Evolutionary conservation across 208 protist species (phyloP).

Genomic region (Zelonia costaricensis): DNA sequence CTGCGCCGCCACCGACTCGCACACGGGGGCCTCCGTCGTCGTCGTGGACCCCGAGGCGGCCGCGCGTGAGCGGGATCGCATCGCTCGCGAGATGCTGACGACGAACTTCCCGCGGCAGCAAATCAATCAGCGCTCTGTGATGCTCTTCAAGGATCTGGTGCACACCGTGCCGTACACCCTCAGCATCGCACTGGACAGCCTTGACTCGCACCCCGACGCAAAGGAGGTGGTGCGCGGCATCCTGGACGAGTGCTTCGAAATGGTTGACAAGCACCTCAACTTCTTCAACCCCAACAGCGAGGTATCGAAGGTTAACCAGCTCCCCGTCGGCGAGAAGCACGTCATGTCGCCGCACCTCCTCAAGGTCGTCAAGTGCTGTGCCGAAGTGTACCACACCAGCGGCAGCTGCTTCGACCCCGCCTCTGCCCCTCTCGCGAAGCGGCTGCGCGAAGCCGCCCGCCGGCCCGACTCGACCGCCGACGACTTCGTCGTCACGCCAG

Average conservation of each 20-base stretch:
- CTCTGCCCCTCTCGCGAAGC: conserved; percentile 26
- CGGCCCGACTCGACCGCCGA: conserved; percentile 7
- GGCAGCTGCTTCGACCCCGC: conserved; percentile 60
- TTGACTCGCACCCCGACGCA: conserved; percentile 10
- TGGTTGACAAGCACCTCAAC: conserved; percentile 68
- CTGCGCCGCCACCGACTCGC: conserved; percentile 30
- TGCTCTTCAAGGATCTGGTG: conserved; percentile 48
- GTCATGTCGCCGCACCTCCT: conserved; percentile 51
- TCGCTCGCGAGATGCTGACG: conserved; percentile 58
- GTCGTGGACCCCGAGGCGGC: conserved; percentile 50
- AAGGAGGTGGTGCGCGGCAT: conserved; percentile 25
- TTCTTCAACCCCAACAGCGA: conserved; percentile 69
- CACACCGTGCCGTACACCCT: conserved; percentile 83
- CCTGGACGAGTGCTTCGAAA: conserved; percentile 53
- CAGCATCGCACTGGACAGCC: conserved; percentile 39
- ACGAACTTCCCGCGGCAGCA: conserved; percentile 41
- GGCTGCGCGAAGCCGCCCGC: conserved; percentile 30
- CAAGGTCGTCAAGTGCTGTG: conserved; percentile 47
- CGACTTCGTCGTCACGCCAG: conserved; percentile 27
- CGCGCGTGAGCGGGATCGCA: conserved; percentile 64
- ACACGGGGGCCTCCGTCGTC: conserved; percentile 57
- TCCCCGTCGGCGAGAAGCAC: conserved; percentile 40
- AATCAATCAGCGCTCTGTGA: conserved; percentile 26
- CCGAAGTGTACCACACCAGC: conserved; percentile 39
- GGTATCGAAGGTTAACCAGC: conserved; percentile 45